A percentile compares a stretch with the other conserved stretches of the same genome.
Conservation (phyloP, 495 filamentous ascomycete genomes). For the Penicillium psychrofluorescens region DNA sequence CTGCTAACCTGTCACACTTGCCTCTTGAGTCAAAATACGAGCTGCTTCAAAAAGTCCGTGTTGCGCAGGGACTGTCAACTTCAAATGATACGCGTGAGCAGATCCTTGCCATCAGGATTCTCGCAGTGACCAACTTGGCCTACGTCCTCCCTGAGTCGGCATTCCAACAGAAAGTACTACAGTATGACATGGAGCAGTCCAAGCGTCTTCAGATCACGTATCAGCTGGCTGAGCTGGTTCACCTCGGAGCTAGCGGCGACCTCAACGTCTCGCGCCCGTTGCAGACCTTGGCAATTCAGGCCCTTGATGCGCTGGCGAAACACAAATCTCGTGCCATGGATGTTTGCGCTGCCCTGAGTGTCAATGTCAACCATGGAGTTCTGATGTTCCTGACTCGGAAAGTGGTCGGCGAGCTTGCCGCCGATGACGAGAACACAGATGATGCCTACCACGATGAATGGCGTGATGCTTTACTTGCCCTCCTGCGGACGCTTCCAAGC, state of each 20-base stretch:
- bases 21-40: constrained; percentile 74
- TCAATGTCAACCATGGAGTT: constrained; percentile 92
- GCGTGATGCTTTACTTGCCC: constrained; percentile 78
- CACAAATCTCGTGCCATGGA: constrained; percentile 71
- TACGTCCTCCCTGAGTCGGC: constrained; percentile 74
- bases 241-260: constrained; percentile 60
- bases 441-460: constrained; percentile 68
- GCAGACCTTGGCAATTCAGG: constrained; percentile 75
- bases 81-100: constrained; percentile 62
- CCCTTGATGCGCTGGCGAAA: constrained; percentile 74
- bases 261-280: constrained; percentile 59
- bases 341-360: constrained; percentile 76
- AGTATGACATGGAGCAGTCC: constrained; percentile 85
- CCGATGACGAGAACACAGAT: constrained; percentile 48
- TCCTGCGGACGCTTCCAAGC: constrained; percentile 65
- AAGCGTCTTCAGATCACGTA: constrained; percentile 83
- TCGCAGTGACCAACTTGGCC: constrained; percentile 87
- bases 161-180: constrained; percentile 78
- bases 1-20: constrained; percentile 53
- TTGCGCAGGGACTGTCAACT: constrained; percentile 65
- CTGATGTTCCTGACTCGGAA: constrained; percentile 91
- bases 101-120: constrained; percentile 69
- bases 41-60: constrained; percentile 72
- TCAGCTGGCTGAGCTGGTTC: constrained; percentile 85
- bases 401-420: constrained; percentile 70